Evolutionary conservation across 805 yeast genomes (phyloP), one percentile per base, ranked within the genome.

Genomic region (Kluyveromyces nonfermentans): DNA sequence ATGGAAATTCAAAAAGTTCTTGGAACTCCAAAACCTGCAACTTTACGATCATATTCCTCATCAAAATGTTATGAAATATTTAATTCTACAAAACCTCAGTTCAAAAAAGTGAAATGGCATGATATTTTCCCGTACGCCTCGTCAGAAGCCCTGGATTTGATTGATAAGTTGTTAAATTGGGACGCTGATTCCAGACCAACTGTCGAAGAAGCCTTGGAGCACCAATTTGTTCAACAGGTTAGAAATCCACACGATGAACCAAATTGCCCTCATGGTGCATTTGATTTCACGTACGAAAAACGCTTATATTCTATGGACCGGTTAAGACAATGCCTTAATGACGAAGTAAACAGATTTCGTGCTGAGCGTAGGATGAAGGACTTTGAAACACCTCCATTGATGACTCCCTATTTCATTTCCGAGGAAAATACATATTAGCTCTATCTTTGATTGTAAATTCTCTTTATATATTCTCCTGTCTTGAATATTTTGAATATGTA

Each of bases 211-310:
- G 76, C 84, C 1, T 57, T 89, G 10, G 63, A 65, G 5, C 87
- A 83, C 54, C 67, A 69, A 1, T 85, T 73, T 54, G 66, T 87
- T 7, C 57, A 53, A 10, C 55, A 63, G 2, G 76, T 85, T 7
- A 70, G 90, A 50, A 73, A 75, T 47, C 44, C 53, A 0, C 66
- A 67, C 12, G 78, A 75, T 43, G 95, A 85, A 57, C 76, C 82
- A 0, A 60, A 43, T 2, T 72, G 82, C 45, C 51, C 59, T 0
- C 55, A 57, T 2, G 62, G 65, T 8, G 63, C 68, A 2, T 83
- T 87, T 54, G 81, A 82, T 55, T 83, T 82, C 53, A 71, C 77
- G 28, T 85, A 82, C 59, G 96, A 88, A 54, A 57, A 63, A 17
- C 44, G 54, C 8, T 56, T 64, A 2, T 51, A 50, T 8, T 58